A percentile compares a stretch with the other conserved stretches of the same genome.
phyloP scores from a whole-genome alignment of 1,284 basidiomycete species.

The Wallemia hederae region DNA sequence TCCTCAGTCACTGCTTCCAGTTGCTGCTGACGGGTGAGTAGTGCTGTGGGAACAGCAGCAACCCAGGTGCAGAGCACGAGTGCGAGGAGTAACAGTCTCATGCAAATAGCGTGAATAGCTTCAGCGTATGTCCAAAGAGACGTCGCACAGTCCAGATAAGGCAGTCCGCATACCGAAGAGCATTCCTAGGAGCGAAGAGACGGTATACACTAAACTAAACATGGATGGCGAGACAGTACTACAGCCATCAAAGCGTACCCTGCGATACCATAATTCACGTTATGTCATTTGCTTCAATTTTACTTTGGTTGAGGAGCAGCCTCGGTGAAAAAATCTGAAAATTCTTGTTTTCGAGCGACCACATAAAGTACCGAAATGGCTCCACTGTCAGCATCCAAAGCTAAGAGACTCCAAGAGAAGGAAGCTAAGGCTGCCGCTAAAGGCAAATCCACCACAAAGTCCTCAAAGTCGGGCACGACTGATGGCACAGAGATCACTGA shows the following conservation, averaged over 20 bases:
- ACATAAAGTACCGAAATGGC: slow-evolving; percentile 1
- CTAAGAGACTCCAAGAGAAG: slow-evolving; percentile 42
- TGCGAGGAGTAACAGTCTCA: not conserved
- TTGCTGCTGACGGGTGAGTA: not conserved
- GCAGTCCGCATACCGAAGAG: not conserved
- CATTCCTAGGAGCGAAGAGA: not conserved
- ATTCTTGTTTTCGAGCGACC: not conserved
- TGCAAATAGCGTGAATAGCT: too few relatives aligned
- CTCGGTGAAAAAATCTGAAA: too few relatives aligned
- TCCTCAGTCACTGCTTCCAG: not conserved
- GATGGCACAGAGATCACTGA: slow-evolving; percentile 14
- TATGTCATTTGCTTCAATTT: not conserved
- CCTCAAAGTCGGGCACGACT: slow-evolving; percentile 9
- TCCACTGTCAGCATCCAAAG: slow-evolving; percentile 4
- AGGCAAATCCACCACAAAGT: slow-evolving; percentile 11
- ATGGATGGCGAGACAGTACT: not conserved
- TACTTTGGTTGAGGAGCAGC: not conserved
- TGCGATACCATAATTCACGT: not conserved
- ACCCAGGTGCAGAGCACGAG: not conserved
- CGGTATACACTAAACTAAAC: too few relatives aligned
- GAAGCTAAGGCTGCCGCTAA: slow-evolving; percentile 43
- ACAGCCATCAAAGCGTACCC: not conserved
- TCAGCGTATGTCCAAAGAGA: not conserved
- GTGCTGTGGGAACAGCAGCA: not conserved
- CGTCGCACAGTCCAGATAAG: not conserved